A percentile compares a stretch with the other conserved stretches of the same genome.
Evolutionary conservation across 2,329 filamentous ascomycete genomes (phyloP).

Genomic region (Fusarium tricinctum): DNA sequence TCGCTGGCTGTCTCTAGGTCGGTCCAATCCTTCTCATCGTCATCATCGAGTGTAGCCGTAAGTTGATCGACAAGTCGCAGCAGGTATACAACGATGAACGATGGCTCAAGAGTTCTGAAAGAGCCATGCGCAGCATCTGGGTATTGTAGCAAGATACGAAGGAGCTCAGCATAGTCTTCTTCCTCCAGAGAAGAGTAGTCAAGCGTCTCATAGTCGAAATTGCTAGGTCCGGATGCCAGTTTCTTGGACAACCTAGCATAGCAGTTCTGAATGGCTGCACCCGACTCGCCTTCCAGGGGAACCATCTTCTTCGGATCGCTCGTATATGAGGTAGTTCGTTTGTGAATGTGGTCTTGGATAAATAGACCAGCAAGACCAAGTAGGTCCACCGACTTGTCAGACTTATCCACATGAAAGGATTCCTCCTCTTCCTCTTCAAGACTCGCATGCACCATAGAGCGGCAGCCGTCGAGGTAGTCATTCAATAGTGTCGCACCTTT

Average conservation of each 20-base stretch:
- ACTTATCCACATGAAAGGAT: constrained; percentile 13
- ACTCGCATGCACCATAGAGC: constrained; percentile 1
- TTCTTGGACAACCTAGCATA: constrained; percentile 38
- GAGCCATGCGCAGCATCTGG: constrained; percentile 75
- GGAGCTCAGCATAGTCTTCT: constrained; percentile 49
- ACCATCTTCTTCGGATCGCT: constrained; percentile 54
- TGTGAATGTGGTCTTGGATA: constrained; percentile 49
- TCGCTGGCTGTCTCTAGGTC: constrained; percentile 65
- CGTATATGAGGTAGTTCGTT: constrained; percentile 42
- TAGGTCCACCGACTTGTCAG: constrained; percentile 24
- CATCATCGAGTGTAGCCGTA: constrained; percentile 64
- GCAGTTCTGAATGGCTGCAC: constrained; percentile 44
- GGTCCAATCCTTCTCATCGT: constrained; percentile 55
- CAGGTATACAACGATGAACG: constrained; percentile 75
- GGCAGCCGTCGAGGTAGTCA: constrained; percentile 40
- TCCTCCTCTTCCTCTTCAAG: constrained; percentile 32
- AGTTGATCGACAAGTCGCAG: constrained; percentile 35
- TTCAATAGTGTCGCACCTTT: constrained; percentile 36
- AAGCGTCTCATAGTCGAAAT: constrained; percentile 28
- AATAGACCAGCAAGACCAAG: constrained; percentile 38
- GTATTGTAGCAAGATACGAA: constrained; percentile 73
- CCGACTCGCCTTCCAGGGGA: constrained; percentile 30
- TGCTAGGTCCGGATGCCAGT: constrained; percentile 1
- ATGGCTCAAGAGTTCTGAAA: constrained; percentile 75
- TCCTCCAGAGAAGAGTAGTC: constrained; percentile 35